A percentile compares a stretch with the other conserved stretches of the same genome.
Evolutionary conservation across 2,329 filamentous ascomycete species (phyloP).

Genomic region (Coccinonectria pachysandricola): DNA sequence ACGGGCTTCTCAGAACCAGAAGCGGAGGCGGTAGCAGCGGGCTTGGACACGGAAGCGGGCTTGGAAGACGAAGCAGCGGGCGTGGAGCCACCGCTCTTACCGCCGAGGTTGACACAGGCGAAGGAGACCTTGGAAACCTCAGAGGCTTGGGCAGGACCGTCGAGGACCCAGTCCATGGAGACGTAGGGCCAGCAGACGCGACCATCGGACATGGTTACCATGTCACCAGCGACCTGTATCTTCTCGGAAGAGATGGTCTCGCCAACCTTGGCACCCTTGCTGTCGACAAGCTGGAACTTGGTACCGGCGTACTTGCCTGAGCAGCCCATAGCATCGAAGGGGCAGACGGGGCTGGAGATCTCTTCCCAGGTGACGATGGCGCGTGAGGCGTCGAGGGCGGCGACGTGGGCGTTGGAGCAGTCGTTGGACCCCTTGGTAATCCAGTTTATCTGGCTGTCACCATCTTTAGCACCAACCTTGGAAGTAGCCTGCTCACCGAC

Average conservation of each 20-base stretch:
- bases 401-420: constrained; percentile 48
- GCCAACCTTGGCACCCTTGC: constrained; percentile 40
- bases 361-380: constrained; percentile 53
- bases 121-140: constrained; percentile 38
- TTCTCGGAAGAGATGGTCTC: constrained; percentile 37
- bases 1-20: too few species aligned
- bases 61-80: constrained; percentile 2
- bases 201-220: constrained; percentile 48
- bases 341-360: constrained; percentile 43
- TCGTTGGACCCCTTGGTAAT: constrained; percentile 40
- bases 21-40: constrained; percentile 3
- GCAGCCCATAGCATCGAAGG: constrained; percentile 49
- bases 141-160: constrained; percentile 11
- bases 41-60: constrained; percentile 2
- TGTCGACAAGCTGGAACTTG: constrained; percentile 47
- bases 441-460: constrained; percentile 51
- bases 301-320: constrained; percentile 47
- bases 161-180: constrained; percentile 39
- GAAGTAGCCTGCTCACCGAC: constrained; percentile 43
- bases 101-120: constrained; percentile 31
- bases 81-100: constrained; percentile 2
- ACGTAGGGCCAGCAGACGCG: constrained; percentile 54
- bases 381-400: constrained; percentile 39
- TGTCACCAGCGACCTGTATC: constrained; percentile 51
- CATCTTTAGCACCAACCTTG: constrained; percentile 38